Conservation (phyloP, 805 yeast species). For the Wickerhamomyces silvicola region DNA sequence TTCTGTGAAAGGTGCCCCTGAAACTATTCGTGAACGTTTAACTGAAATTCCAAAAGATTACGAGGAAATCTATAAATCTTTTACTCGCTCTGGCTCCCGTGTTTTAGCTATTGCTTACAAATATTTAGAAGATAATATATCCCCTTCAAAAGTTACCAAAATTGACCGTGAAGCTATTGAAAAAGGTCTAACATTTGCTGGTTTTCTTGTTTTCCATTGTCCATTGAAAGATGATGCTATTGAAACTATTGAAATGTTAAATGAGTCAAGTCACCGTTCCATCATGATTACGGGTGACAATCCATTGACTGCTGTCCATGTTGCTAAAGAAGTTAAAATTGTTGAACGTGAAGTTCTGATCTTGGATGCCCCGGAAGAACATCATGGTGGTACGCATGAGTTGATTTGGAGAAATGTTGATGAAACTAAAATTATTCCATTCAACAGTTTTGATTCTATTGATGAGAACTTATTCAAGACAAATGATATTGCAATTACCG, state of each 20-base stretch:
- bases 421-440: constrained; percentile 66
- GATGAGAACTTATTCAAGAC: constrained; percentile 50
- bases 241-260: constrained; percentile 84
- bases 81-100: constrained; percentile 93
- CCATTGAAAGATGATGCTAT: constrained; percentile 93
- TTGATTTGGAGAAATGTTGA: constrained; percentile 83
- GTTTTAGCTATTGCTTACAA: constrained; percentile 94
- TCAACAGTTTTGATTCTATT: constrained; percentile 51
- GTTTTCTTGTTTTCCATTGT: constrained; percentile 94
- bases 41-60: constrained; percentile 65
- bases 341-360: constrained; percentile 79
- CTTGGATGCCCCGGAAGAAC: constrained; percentile 76
- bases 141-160: constrained; percentile 46
- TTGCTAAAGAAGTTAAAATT: constrained; percentile 88
- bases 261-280: constrained; percentile 91
- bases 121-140: constrained; percentile 44
- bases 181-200: constrained; percentile 69
- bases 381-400: constrained; percentile 48
- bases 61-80: constrained; percentile 80
- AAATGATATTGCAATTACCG: constrained; percentile 88
- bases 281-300: constrained; percentile 99
- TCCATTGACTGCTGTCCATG: constrained; percentile 97
- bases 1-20: constrained; percentile 97
- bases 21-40: constrained; percentile 80
- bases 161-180: constrained; percentile 75